Conservation (phyloP, 2,329 filamentous ascomycete genomes). For the Fusarium solani-melongenae region DNA sequence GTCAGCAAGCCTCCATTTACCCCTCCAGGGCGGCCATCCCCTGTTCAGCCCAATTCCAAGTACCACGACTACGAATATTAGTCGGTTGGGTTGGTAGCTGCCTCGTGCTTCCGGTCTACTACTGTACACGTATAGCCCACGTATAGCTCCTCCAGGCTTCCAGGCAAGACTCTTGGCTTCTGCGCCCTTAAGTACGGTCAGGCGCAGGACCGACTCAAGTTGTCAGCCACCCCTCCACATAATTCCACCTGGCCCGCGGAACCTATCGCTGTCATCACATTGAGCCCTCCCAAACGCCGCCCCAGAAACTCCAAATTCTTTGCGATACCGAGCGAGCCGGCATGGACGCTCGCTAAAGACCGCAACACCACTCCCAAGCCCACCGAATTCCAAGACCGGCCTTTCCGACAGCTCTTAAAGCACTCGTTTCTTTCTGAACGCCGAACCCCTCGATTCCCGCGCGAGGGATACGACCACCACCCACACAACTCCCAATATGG, state of each 20-base stretch:
- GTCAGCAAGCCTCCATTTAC: slow-evolving; percentile 33
- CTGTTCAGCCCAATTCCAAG: slow-evolving; percentile 31
- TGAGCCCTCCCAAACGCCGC: slow-evolving; percentile 24
- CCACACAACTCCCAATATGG: slow-evolving; percentile 67
- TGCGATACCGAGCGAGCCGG: slow-evolving; percentile 33
- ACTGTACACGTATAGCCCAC: slow-evolving; percentile 40
- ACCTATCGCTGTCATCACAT: slow-evolving; percentile 25
- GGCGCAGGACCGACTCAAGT: slow-evolving; percentile 6
- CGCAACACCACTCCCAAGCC: slow-evolving; percentile 23
- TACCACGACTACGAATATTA: slow-evolving; percentile 35
- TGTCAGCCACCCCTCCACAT: slow-evolving; percentile 27
- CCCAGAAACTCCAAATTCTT: slow-evolving; percentile 24
- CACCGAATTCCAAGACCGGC: slow-evolving; percentile 6
- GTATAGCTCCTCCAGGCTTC: slow-evolving; percentile 26
- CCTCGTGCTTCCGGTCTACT: slow-evolving; percentile 24
- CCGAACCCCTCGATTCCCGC: slow-evolving; percentile 6
- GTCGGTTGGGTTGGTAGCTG: slow-evolving; percentile 27
- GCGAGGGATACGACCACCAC: background rate
- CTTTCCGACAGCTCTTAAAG: slow-evolving; percentile 14
- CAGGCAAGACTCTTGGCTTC: slow-evolving; percentile 30
- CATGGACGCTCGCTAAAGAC: slow-evolving; percentile 36
- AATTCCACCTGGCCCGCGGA: slow-evolving; percentile 19
- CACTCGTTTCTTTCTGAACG: slow-evolving; percentile 1
- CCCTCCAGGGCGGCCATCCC: slow-evolving; percentile 25
- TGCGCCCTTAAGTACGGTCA: slow-evolving; percentile 28